These are phyloP conservation scores for Chamaenerion angustifolium DNA, from an alignment of 345 rosid genomes.

Conservation along the genomic window DNA sequence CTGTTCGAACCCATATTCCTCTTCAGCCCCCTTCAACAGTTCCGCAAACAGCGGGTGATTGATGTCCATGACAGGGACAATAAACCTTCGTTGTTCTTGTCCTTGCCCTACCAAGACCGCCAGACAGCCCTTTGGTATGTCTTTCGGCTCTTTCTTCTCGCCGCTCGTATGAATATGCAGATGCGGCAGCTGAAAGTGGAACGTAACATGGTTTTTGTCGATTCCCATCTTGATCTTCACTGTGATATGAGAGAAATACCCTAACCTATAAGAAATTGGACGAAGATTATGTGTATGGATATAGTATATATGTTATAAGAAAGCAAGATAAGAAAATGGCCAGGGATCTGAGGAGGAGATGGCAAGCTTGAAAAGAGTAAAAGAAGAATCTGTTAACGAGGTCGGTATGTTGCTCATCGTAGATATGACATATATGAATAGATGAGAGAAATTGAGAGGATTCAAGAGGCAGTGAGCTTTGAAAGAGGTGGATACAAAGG, in stretches of 20 bases:
- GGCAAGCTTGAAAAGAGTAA: slow-evolving; percentile 53
- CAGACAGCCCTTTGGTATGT: slow-evolving; percentile 61
- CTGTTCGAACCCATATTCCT: slow-evolving; percentile 68
- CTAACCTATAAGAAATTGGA: neutral
- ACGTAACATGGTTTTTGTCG: slow-evolving; percentile 22
- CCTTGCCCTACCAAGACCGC: slow-evolving; percentile 74
- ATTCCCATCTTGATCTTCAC: too few relatives aligned
- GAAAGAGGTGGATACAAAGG: neutral
- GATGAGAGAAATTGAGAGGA: neutral
- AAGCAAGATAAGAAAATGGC: slow-evolving; percentile 43
- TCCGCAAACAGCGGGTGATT: slow-evolving; percentile 64
- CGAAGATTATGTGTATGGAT: too few relatives aligned
- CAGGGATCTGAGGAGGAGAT: slow-evolving; percentile 83
- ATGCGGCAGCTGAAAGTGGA: slow-evolving; percentile 42
- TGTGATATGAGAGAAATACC: too few relatives aligned
- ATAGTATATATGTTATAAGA: slow-evolving; percentile 14
- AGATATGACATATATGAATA: slow-evolving; percentile 13
- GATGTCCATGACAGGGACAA: slow-evolving; percentile 61
- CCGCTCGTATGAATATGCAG: slow-evolving; percentile 8
- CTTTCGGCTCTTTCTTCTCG: slow-evolving; percentile 16
- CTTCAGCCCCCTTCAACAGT: slow-evolving; percentile 62
- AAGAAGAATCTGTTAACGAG: slow-evolving; percentile 59
- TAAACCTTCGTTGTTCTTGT: slow-evolving; percentile 55
- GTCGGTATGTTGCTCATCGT: slow-evolving; percentile 84
- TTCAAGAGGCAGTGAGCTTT: neutral